Evolutionary conservation across 768 basidiomycete genomes (phyloP).

Genomic region (Lentinula edodes): DNA sequence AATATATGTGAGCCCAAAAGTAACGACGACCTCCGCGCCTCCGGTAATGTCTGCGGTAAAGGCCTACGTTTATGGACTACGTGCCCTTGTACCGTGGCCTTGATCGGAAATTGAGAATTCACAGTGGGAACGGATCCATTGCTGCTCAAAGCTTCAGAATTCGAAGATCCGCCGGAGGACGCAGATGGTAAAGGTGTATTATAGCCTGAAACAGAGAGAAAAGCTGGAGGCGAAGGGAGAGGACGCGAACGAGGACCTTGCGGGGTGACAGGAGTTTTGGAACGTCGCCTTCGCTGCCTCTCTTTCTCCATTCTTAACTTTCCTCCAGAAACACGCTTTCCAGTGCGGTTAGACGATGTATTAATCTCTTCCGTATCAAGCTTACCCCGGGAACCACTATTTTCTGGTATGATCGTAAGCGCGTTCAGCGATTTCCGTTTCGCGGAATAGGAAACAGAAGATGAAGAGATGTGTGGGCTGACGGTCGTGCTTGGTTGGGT

Average conservation of each 20-base stretch:
- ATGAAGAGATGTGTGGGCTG: not conserved
- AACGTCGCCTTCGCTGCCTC: not conserved
- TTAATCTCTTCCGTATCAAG: not conserved
- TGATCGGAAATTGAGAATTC: not conserved
- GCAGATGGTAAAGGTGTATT: not conserved
- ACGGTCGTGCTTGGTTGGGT: not conserved
- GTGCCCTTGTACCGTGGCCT: not conserved
- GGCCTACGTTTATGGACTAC: not conserved
- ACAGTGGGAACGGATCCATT: not conserved
- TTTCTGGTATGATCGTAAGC: conserved; percentile 2
- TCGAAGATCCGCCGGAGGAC: not conserved
- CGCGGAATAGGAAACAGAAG: not conserved
- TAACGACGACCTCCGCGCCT: not conserved
- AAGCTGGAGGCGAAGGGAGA: not conserved
- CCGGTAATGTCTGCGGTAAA: not conserved
- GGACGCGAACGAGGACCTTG: conserved; percentile 3
- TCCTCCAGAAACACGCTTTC: conserved; percentile 4
- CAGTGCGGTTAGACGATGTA: not conserved
- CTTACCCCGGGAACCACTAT: not conserved
- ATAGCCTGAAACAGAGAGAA: not conserved
- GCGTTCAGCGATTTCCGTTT: not conserved
- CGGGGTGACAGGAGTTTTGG: not conserved
- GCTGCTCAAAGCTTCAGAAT: not conserved
- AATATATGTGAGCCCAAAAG: not conserved
- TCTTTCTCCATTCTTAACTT: not conserved